Evolutionary conservation across 2,329 filamentous ascomycete species (phyloP), one percentile per base, ranked within the genome.

Genomic region (Aspergillus hortae): DNA sequence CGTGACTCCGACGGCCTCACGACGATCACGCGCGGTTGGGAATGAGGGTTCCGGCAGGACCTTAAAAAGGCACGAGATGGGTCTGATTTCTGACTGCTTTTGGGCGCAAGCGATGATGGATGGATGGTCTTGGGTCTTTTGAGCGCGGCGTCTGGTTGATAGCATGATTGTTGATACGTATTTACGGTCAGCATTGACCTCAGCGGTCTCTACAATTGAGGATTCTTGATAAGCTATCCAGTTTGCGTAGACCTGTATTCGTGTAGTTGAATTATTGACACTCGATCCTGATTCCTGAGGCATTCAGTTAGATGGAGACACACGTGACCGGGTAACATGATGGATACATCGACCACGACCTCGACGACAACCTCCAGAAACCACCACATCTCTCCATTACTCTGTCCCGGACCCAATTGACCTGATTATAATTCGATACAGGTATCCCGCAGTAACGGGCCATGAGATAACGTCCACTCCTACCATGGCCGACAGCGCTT

Each of bases 401-500:
- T 14, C 17, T 19, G 14, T 17, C 1, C 23, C 6, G n/a, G 11
- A 17, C 45, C 9, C 44, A 36, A 35, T 46, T 11, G 25, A 11
- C 11, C 15, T 15, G 33, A 36, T 2, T 36, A 4, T 15, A 11
- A 38, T 4, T 15, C 14, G 14, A n/a, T 15, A 14, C 35, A 17
- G 35, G 10, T 10, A 33, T 17, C 14, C 15, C 5, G 17, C 4
- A 17, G 14, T 40, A 11, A 1, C 11, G 38, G 21, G 7, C 14
- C 14, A 47, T 47, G 7, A 21, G 14, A n/a, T 23, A 15, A 38
- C 5, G 19, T 6, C n/a, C 11, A 9, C 23, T 30, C 35, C 27
- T 5, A 38, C 35, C 35, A 55, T 55, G 53, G 19, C 53, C 19
- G 53, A 57, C 4, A 56, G 52, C 23, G 11, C 49, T 23, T 63